Percentiles rank a stretch among this genome's conserved stretches.
phyloP scores from a whole-genome alignment of 1,284 basidiomycete species.

The Trichosporon ovoides region DNA sequence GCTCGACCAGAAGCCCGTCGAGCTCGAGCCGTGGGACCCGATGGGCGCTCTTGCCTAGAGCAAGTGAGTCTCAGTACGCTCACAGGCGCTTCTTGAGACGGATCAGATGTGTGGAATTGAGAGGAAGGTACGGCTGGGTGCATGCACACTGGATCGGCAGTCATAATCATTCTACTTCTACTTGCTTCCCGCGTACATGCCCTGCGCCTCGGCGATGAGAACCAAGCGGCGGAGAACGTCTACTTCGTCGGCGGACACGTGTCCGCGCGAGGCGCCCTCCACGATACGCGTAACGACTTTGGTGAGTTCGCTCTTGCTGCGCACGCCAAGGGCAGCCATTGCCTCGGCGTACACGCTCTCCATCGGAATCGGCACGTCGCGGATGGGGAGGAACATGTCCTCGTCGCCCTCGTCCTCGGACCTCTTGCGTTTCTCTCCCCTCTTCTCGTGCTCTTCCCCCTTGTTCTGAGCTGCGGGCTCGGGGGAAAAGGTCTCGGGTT shows the following conservation, averaged over 20 bases:
- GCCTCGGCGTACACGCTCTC: constrained; percentile 20
- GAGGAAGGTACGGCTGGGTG: background rate
- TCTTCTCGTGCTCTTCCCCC: background rate
- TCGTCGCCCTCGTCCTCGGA: constrained; percentile 53
- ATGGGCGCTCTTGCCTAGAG: constrained; percentile 55
- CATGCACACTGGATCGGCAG: background rate
- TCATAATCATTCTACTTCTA: too few relatives aligned
- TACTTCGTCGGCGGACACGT: constrained; percentile 13
- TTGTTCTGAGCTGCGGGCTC: background rate
- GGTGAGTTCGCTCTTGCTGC: constrained; percentile 13
- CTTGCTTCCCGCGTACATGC: background rate
- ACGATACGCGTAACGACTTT: constrained; percentile 16
- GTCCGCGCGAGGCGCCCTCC: constrained; percentile 12
- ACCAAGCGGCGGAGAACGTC: constrained; percentile 19
- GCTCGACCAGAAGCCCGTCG: constrained; percentile 63
- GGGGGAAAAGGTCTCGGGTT: background rate
- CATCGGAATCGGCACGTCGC: constrained; percentile 33
- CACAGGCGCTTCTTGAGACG: background rate
- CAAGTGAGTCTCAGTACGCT: background rate
- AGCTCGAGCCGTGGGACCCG: constrained; percentile 81
- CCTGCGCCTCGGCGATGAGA: constrained; percentile 13
- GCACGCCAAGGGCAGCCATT: constrained; percentile 17
- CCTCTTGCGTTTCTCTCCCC: background rate
- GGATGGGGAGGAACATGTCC: constrained; percentile 38
- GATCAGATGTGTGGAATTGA: background rate